Conservation (phyloP, 805 yeast species). For the Alloascoidea hylecoeti region DNA sequence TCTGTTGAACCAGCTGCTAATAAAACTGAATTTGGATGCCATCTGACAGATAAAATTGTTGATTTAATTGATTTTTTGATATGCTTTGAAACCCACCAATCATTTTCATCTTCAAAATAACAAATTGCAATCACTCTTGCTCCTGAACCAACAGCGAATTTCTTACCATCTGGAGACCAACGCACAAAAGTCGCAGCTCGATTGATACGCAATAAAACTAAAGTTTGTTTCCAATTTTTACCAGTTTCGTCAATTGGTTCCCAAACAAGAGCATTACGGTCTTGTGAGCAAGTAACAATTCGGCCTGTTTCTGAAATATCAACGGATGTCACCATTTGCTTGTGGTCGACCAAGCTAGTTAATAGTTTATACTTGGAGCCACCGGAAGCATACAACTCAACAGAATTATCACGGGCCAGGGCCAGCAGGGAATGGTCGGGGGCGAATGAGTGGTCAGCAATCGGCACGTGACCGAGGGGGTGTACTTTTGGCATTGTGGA, state of each 20-base stretch:
- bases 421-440: slow-evolving; percentile 56
- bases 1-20: slow-evolving; percentile 88
- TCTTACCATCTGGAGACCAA: slow-evolving; percentile 93
- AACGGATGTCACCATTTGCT: slow-evolving; percentile 86
- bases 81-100: slow-evolving; percentile 99
- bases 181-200: slow-evolving; percentile 89
- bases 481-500: slow-evolving; percentile 18
- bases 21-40: slow-evolving; percentile 91
- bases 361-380: slow-evolving; percentile 40
- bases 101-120: slow-evolving; percentile 89
- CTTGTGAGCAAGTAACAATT: slow-evolving; percentile 95
- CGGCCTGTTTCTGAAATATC: slow-evolving; percentile 74
- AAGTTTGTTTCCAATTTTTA: slow-evolving; percentile 62
- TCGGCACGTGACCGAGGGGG: slow-evolving; percentile 70
- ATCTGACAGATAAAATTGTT: slow-evolving; percentile 66
- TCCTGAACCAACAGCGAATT: slow-evolving; percentile 95
- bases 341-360: slow-evolving; percentile 68
- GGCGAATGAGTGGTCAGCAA: slow-evolving; percentile 85
- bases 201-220: slow-evolving; percentile 83
- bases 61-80: slow-evolving; percentile 90
- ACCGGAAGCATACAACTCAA: slow-evolving; percentile 55
- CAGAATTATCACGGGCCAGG: slow-evolving; percentile 64
- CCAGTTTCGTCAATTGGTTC: slow-evolving; percentile 51
- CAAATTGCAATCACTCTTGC: slow-evolving; percentile 92
- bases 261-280: slow-evolving; percentile 96